Base-by-base conservation (phyloP, 1,284 basidiomycete genomes). In the Pisolithus thermaeus region DNA sequence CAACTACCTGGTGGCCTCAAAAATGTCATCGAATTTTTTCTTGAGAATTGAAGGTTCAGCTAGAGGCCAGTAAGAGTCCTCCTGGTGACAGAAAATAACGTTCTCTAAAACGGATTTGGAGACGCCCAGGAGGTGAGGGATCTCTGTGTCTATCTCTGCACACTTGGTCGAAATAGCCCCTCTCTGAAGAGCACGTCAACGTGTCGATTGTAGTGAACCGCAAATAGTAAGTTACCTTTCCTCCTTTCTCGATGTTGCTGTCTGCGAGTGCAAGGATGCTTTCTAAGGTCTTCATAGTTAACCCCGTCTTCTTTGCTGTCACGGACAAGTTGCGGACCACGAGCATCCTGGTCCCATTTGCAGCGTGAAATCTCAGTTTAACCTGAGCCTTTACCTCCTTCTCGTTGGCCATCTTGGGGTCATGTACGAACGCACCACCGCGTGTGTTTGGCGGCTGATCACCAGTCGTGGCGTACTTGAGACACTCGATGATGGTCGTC, bases 81-180 rank as follows among this genome's bases (percentile, higher is more conserved):
- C 97, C 72, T 99, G 97, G 69, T 99, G 97, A 70, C 97, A 99
- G 65, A 99, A 99, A 55, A 99, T 98, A 62, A 99, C 96, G 65
- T 97, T 98, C 64, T 99, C 96, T 20, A 99, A 82, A 46, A 99
- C 96, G 7, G 95, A 87, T 67, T 92, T 95, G 11, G 93, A 97
- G 3, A 99, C 96, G 41, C 97, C 97, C n/a, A 99, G 81, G 11
- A 91, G 74, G 53, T 87, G 79, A 5, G 95, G 94, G 42, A 99
- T 94, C 69, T 99, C 97, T 14, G 82, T 74, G 64, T 99, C 96
- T 78, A 99, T 89, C 69, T 97, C 95, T 3, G 93, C 91, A 60
- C 94, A 97, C 70, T 96, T 97, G 1, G 94, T 97, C 2, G 94
- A 97, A 52, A 97, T 93, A 3, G 83, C 84, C 20, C 83, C 87